Evolutionary conservation across 352 stramenopile genomes (phyloP).

Genomic region (Globisporangium splendens): DNA sequence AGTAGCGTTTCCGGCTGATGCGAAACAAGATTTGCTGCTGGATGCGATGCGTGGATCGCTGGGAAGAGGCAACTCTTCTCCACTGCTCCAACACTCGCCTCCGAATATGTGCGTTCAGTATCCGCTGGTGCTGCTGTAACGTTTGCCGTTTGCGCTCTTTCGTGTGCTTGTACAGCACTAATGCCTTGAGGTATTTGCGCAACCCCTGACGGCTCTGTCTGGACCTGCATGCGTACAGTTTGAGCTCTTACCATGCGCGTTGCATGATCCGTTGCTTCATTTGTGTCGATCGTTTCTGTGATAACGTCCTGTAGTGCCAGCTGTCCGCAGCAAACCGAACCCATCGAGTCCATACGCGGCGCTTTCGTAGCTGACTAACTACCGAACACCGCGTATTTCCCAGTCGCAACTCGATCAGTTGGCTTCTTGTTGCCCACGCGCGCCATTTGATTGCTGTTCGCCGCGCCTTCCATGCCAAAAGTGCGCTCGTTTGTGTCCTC

Average conservation of each 20-base stretch:
- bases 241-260: slow-evolving; percentile 6
- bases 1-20: slow-evolving; percentile 13
- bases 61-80: neutral
- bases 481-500: slow-evolving; percentile 6
- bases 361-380: slow-evolving; percentile 20
- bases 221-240: neutral
- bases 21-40: neutral
- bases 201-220: neutral
- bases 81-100: slow-evolving; percentile 1
- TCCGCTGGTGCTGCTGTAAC: neutral
- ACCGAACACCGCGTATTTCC: slow-evolving; percentile 5
- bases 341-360: slow-evolving; percentile 30
- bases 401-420: neutral
- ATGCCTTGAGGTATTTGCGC: neutral
- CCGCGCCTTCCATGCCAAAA: slow-evolving; percentile 6
- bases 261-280: neutral
- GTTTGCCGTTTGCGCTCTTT: neutral
- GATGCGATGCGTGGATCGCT: neutral
- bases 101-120: neutral
- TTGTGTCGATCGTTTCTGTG: neutral
- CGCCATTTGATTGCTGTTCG: slow-evolving; percentile 2
- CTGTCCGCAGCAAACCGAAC: slow-evolving; percentile 8
- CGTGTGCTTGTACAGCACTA: neutral
- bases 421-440: neutral
- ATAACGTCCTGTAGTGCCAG: neutral